Conservation (phyloP, 768 basidiomycete genomes). For the Mycena rebaudengoi region DNA sequence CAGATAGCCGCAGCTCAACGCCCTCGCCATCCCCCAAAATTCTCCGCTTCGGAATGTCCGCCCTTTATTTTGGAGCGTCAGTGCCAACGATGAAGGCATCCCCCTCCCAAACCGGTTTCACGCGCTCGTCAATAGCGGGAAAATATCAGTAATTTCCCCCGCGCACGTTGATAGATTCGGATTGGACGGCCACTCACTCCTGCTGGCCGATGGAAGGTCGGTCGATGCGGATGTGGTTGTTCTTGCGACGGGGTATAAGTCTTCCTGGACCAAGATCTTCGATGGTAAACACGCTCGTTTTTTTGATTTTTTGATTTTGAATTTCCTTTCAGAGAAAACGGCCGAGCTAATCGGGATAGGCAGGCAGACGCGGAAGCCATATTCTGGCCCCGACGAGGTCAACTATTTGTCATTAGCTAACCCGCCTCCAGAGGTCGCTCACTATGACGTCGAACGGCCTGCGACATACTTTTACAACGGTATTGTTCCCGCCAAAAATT, state of each 20-base stretch:
- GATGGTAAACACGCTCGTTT: slow-evolving; percentile 32
- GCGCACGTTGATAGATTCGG: slow-evolving; percentile 38
- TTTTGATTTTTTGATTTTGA: neutral
- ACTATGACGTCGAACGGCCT: no score
- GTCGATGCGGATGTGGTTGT: slow-evolving; percentile 49
- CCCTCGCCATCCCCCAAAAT: slow-evolving; percentile 45
- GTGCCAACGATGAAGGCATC: slow-evolving; percentile 56
- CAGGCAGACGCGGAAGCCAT: slow-evolving; percentile 42
- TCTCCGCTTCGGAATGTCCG: slow-evolving; percentile 60
- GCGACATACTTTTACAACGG: slow-evolving; percentile 69
- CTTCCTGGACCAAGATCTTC: slow-evolving; percentile 56
- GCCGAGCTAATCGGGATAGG: slow-evolving; percentile 59
- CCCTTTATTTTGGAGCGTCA: slow-evolving; percentile 53
- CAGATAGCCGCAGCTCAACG: slow-evolving; percentile 24
- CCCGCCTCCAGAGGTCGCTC: slow-evolving; percentile 48
- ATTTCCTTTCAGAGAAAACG: slow-evolving; percentile 52
- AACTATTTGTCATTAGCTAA: slow-evolving; percentile 47
- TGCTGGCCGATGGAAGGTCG: slow-evolving; percentile 43
- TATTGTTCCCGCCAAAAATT: slow-evolving; percentile 67
- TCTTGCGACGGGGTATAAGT: slow-evolving; percentile 55
- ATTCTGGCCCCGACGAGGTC: slow-evolving; percentile 42
- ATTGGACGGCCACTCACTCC: slow-evolving; percentile 33
- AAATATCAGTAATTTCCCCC: slow-evolving; percentile 47
- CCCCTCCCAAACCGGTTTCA: slow-evolving; percentile 47
- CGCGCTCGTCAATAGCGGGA: slow-evolving; percentile 44